Base-by-base conservation (phyloP, 192 early-diverging fungal species). In the Geosiphon pyriformis region DNA sequence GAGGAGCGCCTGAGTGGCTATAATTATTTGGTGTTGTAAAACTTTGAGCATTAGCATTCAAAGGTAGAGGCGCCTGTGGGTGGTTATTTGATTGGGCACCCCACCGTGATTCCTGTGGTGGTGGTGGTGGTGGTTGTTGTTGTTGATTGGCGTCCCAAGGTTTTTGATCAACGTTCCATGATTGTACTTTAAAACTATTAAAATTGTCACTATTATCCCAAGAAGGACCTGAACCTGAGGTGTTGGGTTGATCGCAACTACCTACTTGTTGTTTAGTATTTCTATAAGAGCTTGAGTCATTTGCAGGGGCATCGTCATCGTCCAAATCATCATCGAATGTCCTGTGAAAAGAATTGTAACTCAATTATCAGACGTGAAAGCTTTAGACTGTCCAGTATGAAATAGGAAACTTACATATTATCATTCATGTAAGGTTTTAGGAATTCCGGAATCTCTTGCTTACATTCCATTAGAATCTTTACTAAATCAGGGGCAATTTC, bases 391-490 rank as follows among this genome's bases (percentile, higher is more conserved):
- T n/a, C n/a, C n/a, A n/a, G n/a, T n/a, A n/a, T n/a, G n/a, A n/a
- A n/a, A n/a, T n/a, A n/a, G n/a, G n/a, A n/a, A 6, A 64, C 74
- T 73, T 73, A 78, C 76, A 74, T 27, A 22, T 73, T 56, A 2
- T 26, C 53, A 0, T 71, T 23, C 42, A 23, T 67, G 33, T 70
- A 81, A 2, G 33, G 30, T 32, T 75, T 26, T 57, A 85, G 61
- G 58, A 87, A 87, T 30, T 77, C 70, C 15, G 85, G 85, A 37
- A 87, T 65, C 23, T 87, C 83, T 67, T 87, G 85, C 6, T 74
- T 56, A 49, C 80, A 82, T 57, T 87, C 85, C 6, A 74, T 15
- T 23, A 87, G 54, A 26, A 87, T 29, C 59, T 81, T 83, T 4
- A 78, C 74, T 57, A 87, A 56, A 17, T 80, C 73, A 2, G 68